Base-by-base conservation (phyloP, 2,329 filamentous ascomycete species). In the Penicillium sp. region DNA sequence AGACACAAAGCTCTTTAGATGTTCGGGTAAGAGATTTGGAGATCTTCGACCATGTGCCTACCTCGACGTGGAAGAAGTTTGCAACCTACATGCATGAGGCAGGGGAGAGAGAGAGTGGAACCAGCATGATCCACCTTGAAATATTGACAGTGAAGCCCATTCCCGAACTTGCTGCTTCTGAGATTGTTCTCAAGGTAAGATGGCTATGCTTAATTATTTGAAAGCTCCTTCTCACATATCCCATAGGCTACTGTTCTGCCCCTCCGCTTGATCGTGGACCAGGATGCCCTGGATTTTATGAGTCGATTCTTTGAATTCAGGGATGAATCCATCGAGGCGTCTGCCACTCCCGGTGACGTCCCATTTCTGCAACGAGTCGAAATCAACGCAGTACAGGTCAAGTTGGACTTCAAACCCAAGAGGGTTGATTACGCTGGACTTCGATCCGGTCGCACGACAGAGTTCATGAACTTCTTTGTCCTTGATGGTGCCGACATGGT, bases 401-500 rank as follows among this genome's bases (percentile, higher is more conserved):
- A 86, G 58, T 80, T 94, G 3, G 93, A 98, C 66, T 98, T 98
- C 70, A 98, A 98, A 64, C 93, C 93, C 7, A 97, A 98, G 67
- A 81, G 88, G n/a, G 87, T 98, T 13, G 91, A 98, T 64, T 98
- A 98, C 55, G 87, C 83, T 0, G 90, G 90, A 3, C 77, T 98
- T 3, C 83, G 90, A 17, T 96, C 93, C 1, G 93, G 93, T 2
- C 88, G 87, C 51, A 97, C 93, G 0, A 94, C 88, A 0, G 93
- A 98, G 63, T 94, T 98, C 58, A 97, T 97, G 90, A 98, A 98
- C 64, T 96, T 98, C 62, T 78, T 98, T 50, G 86, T 91, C 10
- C 78, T 98, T 1, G 93, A 98, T 53, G 84, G 87, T 50, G 83
- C 93, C 2, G 83, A 91, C 45, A 86, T 98, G 76, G 79, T 85